These are phyloP conservation scores for Sugiyamaella novakii DNA, from an alignment of 1,139 yeast genomes.

Conservation along the genomic window DNA sequence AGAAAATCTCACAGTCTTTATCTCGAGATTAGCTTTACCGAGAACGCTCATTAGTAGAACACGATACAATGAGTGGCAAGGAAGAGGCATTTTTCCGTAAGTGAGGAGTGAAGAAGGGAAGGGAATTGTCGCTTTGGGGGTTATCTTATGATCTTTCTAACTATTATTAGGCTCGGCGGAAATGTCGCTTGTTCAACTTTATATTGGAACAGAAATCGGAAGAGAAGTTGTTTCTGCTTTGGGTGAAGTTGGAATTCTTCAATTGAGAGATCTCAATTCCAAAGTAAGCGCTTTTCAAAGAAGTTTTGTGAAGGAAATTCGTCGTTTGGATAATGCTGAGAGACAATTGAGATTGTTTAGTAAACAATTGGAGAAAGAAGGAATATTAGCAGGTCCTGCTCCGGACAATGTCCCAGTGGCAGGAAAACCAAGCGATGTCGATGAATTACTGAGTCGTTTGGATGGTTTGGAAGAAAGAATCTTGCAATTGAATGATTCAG, in stretches of 20 bases:
- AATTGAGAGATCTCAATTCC: conserved; percentile 83
- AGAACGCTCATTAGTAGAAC: neutral
- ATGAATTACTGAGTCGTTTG: conserved; percentile 70
- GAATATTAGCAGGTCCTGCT: conserved; percentile 34
- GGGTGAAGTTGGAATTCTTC: conserved; percentile 81
- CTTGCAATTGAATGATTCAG: conserved; percentile 56
- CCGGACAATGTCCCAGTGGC: conserved; percentile 40
- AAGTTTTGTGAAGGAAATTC: conserved; percentile 78
- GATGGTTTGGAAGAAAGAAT: conserved; percentile 62
- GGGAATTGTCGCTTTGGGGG: too few relatives aligned
- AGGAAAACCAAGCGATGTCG: conserved; percentile 61
- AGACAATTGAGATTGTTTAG: conserved; percentile 52
- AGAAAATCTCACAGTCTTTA: neutral
- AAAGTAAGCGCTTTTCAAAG: conserved; percentile 82
- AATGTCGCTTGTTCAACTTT: conserved; percentile 89
- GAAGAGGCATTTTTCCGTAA: conserved; percentile 26
- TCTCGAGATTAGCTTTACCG: neutral
- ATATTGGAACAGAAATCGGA: conserved; percentile 87
- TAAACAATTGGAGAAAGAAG: conserved; percentile 33
- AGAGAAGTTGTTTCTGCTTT: conserved; percentile 80
- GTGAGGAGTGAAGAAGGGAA: too few relatives aligned
- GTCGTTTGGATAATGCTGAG: conserved; percentile 64
- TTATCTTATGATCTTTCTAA: too few relatives aligned
- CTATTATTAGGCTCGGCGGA: conserved; percentile 74
- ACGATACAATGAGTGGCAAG: conserved; percentile 16